Percentiles rank a stretch among this genome's conserved stretches.
Conservation (phyloP, 23 red algal species). For the Pyropia haitanensis region DNA sequence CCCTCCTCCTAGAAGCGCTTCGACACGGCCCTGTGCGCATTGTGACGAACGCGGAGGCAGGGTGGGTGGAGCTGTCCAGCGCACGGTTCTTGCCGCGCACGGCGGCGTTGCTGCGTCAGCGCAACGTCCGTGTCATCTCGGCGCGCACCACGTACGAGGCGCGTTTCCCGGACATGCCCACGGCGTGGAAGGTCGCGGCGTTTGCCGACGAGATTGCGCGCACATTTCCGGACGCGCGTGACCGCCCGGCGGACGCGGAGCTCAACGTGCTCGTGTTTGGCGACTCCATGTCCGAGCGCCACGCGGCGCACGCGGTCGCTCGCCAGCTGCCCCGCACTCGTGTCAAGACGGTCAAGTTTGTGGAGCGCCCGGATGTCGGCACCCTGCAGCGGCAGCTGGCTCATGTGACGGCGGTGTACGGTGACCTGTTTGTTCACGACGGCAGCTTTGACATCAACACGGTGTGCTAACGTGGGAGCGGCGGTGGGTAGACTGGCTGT, state of each 20-base stretch:
- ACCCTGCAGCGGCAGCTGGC: conserved; percentile 76
- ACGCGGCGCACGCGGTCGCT: conserved; percentile 78
- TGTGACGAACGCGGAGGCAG: conserved; percentile 94
- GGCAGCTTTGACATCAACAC: conserved; percentile 93
- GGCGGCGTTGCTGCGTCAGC: conserved; percentile 24
- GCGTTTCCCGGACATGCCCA: conserved; percentile 67
- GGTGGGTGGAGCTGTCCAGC: conserved; percentile 86
- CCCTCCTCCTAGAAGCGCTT: conserved; percentile 53
- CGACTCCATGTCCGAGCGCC: conserved; percentile 81
- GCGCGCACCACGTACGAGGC: conserved; percentile 79
- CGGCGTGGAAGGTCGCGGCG: conserved; percentile 88
- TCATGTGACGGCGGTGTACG: conserved; percentile 55
- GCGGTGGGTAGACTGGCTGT: too few relatives aligned
- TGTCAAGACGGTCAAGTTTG: conserved; percentile 95
- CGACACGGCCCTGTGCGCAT: conserved; percentile 73
- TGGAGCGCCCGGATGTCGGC: conserved; percentile 80
- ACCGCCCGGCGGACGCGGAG: conserved; percentile 16
- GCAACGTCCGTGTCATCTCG: conserved; percentile 74
- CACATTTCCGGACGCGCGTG: conserved; percentile 26
- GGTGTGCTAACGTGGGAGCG: conserved; percentile 30
- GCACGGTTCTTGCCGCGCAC: conserved; percentile 76
- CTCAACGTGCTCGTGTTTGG: conserved; percentile 88
- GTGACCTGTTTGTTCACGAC: conserved; percentile 66
- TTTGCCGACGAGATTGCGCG: conserved; percentile 69
- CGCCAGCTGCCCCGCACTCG: conserved; percentile 27